A percentile compares a stretch with the other conserved stretches of the same genome.
These are phyloP conservation scores for Colletotrichum sp. DNA, from an alignment of 2,329 filamentous ascomycete species.

Conservation along the genomic window DNA sequence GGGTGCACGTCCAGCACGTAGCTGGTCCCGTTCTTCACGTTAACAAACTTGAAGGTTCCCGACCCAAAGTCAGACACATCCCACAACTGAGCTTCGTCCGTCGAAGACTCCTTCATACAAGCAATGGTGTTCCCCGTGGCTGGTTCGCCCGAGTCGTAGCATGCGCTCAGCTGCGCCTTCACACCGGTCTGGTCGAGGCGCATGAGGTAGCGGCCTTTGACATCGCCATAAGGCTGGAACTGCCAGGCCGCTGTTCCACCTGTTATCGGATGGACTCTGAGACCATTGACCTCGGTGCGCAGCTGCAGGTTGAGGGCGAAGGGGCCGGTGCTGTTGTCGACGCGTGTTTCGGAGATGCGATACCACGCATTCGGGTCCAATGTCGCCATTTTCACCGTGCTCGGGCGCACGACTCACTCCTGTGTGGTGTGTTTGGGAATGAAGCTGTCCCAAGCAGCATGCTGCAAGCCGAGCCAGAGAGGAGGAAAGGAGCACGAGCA, in stretches of 20 bases:
- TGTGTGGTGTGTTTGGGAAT: not conserved
- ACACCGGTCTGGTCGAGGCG: slow-evolving; percentile 32
- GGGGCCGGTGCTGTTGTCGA: slow-evolving; percentile 29
- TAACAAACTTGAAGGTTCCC: slow-evolving; percentile 32
- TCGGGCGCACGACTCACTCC: not conserved
- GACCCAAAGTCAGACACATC: slow-evolving; percentile 33
- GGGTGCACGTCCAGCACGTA: slow-evolving; percentile 38
- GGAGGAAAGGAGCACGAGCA: not conserved
- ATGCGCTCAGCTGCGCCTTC: slow-evolving; percentile 34
- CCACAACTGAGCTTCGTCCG: slow-evolving; percentile 35
- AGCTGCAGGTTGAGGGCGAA: slow-evolving; percentile 26
- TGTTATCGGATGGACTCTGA: slow-evolving; percentile 25
- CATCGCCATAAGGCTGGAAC: slow-evolving; percentile 31
- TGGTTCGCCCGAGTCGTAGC: slow-evolving; percentile 28
- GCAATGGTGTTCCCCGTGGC: slow-evolving; percentile 30
- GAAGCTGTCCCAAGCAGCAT: not conserved
- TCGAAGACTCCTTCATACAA: slow-evolving; percentile 30
- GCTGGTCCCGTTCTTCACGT: slow-evolving; percentile 34
- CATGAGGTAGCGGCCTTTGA: slow-evolving; percentile 34
- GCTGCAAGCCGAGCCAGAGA: not conserved
- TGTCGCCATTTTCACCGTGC: slow-evolving; percentile 12
- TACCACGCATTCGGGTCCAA: slow-evolving; percentile 41
- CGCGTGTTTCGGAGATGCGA: slow-evolving; percentile 35
- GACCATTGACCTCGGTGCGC: slow-evolving; percentile 17
- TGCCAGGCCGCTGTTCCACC: slow-evolving; percentile 27